phyloP scores from a whole-genome alignment of 306 rosid species.

The Begonia peltatifolia region DNA sequence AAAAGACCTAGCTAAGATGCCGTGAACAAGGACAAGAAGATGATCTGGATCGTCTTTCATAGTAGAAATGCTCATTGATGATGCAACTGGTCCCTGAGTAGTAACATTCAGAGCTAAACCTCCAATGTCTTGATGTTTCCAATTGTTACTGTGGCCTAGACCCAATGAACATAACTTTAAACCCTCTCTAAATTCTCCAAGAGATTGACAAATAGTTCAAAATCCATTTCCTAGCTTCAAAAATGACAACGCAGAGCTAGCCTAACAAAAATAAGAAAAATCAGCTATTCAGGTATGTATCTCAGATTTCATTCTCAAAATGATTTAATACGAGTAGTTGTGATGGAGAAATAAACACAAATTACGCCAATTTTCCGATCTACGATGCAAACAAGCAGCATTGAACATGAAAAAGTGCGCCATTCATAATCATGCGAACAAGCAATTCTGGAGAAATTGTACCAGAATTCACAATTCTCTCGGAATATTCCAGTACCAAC shows the following conservation, averaged over 20 bases:
- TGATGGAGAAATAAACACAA: too few relatives aligned
- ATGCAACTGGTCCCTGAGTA: constrained; percentile 25
- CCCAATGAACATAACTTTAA: neutral
- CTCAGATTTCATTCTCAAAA: neutral
- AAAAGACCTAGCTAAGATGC: constrained; percentile 78
- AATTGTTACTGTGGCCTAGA: constrained; percentile 47
- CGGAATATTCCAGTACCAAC: neutral
- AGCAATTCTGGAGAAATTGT: neutral
- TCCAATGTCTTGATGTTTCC: constrained; percentile 39
- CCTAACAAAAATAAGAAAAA: neutral
- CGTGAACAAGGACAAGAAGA: constrained; percentile 96
- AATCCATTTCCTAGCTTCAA: neutral
- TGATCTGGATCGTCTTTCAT: constrained; percentile 51
- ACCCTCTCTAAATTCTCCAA: too few relatives aligned
- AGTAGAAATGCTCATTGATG: constrained; percentile 23
- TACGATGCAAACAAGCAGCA: neutral
- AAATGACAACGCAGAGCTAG: neutral
- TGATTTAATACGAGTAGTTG: neutral
- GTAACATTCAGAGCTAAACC: constrained; percentile 51
- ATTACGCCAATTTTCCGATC: too few relatives aligned
- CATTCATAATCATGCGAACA: neutral
- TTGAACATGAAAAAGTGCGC: neutral
- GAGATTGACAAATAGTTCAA: neutral
- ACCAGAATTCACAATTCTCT: constrained; percentile 1
- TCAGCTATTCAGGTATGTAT: too few relatives aligned